Conservation (phyloP, 2,329 filamentous ascomycete species). For the Aspergillus sp. region DNA sequence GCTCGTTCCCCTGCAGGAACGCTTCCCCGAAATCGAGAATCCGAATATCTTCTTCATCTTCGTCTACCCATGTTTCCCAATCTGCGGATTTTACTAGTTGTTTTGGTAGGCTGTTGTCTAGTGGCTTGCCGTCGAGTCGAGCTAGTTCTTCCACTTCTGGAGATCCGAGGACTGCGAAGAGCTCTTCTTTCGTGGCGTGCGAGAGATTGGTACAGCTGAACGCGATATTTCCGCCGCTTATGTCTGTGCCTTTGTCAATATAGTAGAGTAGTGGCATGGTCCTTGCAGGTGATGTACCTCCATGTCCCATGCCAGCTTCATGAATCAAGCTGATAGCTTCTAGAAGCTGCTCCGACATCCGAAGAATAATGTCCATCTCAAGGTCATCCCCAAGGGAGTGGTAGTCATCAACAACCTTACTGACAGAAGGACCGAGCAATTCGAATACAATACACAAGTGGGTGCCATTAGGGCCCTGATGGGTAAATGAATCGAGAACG, state of each 20-base stretch:
- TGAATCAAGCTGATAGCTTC: conserved; percentile 33
- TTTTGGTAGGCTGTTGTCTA: conserved; percentile 24
- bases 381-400: conserved; percentile 23
- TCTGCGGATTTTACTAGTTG: conserved; percentile 29
- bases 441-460: conserved; percentile 40
- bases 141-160: conserved; percentile 23
- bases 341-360: conserved; percentile 32
- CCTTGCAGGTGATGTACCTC: conserved; percentile 20
- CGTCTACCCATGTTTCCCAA: conserved; percentile 28
- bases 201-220: conserved; percentile 24
- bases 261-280: too few species aligned
- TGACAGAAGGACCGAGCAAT: conserved; percentile 34
- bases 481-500: conserved; percentile 35
- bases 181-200: conserved; percentile 17
- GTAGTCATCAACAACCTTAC: conserved; percentile 28
- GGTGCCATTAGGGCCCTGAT: conserved; percentile 37
- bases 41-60: conserved; percentile 29
- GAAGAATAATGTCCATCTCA: conserved; percentile 25
- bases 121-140: conserved; percentile 24
- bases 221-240: conserved; percentile 32
- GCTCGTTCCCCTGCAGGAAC: conserved; percentile 26
- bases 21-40: conserved; percentile 29
- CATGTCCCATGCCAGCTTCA: conserved; percentile 31
- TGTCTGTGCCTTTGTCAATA: conserved; percentile 22
- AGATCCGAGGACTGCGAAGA: conserved; percentile 22